phyloP scores from a whole-genome alignment of 179 eudicot species.

The Silene coronaria region DNA sequence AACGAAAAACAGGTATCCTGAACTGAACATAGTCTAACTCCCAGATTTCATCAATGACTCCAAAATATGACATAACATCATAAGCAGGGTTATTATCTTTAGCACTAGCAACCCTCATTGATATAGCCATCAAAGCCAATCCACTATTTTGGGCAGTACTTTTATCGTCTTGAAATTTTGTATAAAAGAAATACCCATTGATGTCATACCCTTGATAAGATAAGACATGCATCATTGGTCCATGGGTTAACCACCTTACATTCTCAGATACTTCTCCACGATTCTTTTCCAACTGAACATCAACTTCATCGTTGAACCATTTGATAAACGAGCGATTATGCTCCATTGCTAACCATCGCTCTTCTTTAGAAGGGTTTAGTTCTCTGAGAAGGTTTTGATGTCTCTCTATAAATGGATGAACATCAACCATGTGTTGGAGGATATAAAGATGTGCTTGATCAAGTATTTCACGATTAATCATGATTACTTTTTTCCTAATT shows the following conservation, averaged over 20 bases:
- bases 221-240: no score
- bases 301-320: no score
- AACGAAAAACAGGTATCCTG: not conserved
- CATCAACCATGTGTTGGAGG: no score
- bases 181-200: not conserved
- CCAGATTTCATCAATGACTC: conserved; percentile 7
- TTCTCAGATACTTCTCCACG: not conserved
- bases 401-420: no score
- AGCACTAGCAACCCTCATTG: conserved; percentile 5
- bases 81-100: not conserved
- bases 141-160: no score
- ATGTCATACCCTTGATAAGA: no score
- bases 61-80: conserved; percentile 14
- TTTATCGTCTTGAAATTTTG: not conserved
- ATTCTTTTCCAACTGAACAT: no score
- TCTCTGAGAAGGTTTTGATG: not conserved
- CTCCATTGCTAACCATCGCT: no score
- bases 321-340: no score
- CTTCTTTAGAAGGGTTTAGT: not conserved
- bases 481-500: no score
- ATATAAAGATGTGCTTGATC: no score
- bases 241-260: not conserved
- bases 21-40: not conserved
- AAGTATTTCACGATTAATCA: no score
- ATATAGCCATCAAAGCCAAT: not conserved